A percentile compares a stretch with the other conserved stretches of the same genome.
phyloP scores from a whole-genome alignment of 164 flowering plant genomes.

The Annona cherimola region DNA sequence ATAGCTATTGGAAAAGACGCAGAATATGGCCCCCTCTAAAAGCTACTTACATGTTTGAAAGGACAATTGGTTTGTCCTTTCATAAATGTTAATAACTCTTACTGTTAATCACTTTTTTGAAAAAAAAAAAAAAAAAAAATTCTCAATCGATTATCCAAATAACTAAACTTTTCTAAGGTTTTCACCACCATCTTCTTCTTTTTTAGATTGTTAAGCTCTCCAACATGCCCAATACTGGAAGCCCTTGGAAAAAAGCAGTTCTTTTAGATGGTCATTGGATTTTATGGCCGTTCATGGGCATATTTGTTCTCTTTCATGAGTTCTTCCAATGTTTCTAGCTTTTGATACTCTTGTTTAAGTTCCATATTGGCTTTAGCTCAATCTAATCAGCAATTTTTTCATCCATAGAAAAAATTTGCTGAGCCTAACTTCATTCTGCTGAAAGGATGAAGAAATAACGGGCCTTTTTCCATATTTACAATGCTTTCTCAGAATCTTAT shows the following conservation, averaged over 20 bases:
- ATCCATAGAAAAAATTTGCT: too few species aligned
- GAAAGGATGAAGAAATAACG: too few species aligned
- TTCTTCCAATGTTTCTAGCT: background rate
- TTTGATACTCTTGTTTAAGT: background rate
- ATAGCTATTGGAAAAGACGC: constrained; percentile 83
- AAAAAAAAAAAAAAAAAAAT: too few species aligned
- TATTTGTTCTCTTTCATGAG: background rate
- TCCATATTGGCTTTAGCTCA: too few species aligned
- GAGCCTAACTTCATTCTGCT: too few species aligned
- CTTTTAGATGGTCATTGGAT: constrained; percentile 90
- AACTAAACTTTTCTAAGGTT: background rate
- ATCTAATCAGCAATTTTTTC: too few species aligned
- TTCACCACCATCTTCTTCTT: background rate
- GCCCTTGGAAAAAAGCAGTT: constrained; percentile 83
- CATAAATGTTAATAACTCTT: constrained; percentile 54
- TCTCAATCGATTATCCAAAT: background rate
- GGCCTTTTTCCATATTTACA: too few species aligned
- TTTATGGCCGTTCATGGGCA: constrained; percentile 98
- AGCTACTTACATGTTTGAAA: constrained; percentile 87
- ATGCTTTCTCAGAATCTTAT: too few species aligned
- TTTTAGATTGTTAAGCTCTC: constrained; percentile 74
- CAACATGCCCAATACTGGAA: constrained; percentile 93
- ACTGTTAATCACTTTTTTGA: background rate
- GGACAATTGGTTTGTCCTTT: constrained; percentile 79
- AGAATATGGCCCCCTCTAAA: constrained; percentile 69